These are phyloP conservation scores for Mortierella hygrophila DNA, from an alignment of 192 early-diverging fungal species.

Conservation along the genomic window DNA sequence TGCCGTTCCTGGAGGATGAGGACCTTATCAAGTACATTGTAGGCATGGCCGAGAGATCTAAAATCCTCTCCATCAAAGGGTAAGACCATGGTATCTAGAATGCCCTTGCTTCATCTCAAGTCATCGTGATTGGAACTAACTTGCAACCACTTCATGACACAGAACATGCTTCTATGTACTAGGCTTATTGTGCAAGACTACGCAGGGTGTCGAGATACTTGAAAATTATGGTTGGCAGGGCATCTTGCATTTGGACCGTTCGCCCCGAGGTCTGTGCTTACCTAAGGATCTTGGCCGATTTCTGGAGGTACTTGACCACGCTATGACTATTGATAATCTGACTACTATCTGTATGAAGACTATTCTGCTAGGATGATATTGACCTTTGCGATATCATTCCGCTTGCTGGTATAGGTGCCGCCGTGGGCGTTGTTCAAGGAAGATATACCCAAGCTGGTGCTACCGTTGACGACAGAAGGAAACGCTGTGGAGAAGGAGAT, in stretches of 20 bases:
- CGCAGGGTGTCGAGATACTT: conserved; percentile 76
- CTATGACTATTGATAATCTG: not conserved
- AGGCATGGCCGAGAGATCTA: conserved; percentile 73
- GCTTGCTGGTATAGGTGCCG: conserved; percentile 51
- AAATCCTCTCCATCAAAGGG: conserved; percentile 82
- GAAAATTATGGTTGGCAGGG: conserved; percentile 83
- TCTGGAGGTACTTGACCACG: conserved; percentile 63
- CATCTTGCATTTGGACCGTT: conserved; percentile 63
- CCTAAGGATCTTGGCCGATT: conserved; percentile 72
- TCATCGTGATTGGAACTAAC: not conserved
- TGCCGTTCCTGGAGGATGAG: conserved; percentile 79
- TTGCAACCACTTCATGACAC: not conserved
- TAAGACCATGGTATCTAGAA: conserved; percentile 37
- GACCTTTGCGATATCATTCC: not conserved
- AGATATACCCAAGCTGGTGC: conserved; percentile 54
- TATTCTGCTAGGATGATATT: no score
- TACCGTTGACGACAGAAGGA: conserved; percentile 40
- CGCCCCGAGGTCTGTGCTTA: conserved; percentile 72
- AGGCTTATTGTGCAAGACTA: conserved; percentile 77
- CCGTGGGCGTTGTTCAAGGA: conserved; percentile 59
- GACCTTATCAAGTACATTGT: conserved; percentile 81
- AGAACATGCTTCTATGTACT: conserved; percentile 84
- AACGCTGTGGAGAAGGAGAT: conserved; percentile 70
- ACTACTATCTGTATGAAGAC: no score
- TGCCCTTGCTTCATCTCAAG: not conserved